These are phyloP conservation scores for Paracamarosporium sp. DNA, from an alignment of 2,329 filamentous ascomycete genomes.

Conservation along the genomic window DNA sequence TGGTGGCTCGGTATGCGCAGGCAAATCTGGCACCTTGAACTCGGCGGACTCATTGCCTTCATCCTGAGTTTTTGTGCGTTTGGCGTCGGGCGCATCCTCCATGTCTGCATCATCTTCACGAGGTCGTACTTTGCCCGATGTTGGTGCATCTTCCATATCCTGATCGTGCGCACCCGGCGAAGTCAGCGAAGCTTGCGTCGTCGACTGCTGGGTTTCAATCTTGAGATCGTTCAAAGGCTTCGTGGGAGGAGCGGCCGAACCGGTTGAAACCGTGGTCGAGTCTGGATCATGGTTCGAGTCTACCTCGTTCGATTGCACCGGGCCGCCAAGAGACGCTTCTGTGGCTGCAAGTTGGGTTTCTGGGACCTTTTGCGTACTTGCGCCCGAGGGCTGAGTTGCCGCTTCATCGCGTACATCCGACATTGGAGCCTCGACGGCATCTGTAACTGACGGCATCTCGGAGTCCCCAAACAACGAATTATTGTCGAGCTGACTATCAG, in stretches of 20 bases:
- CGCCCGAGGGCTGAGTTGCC: slow-evolving; percentile 16
- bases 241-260: slow-evolving; percentile 30
- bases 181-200: slow-evolving; percentile 19
- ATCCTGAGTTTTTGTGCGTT: slow-evolving; percentile 77
- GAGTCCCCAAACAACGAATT: slow-evolving; percentile 49
- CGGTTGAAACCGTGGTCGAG: slow-evolving; percentile 16
- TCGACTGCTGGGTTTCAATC: slow-evolving; percentile 30
- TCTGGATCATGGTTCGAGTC: slow-evolving; percentile 29
- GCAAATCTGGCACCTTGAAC: slow-evolving; percentile 54
- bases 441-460: slow-evolving; percentile 42
- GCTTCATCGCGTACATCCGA: slow-evolving; percentile 44
- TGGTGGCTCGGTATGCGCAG: slow-evolving; percentile 40
- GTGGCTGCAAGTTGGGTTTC: slow-evolving; percentile 33
- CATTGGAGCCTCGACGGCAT: slow-evolving; percentile 50
- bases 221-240: slow-evolving; percentile 43
- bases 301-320: slow-evolving; percentile 28
- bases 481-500: slow-evolving; percentile 47
- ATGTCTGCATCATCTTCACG: slow-evolving; percentile 74
- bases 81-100: slow-evolving; percentile 68
- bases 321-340: slow-evolving; percentile 12
- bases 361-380: slow-evolving; percentile 38
- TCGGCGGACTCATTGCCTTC: slow-evolving; percentile 39
- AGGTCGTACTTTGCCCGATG: slow-evolving; percentile 64
- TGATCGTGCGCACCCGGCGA: slow-evolving; percentile 37
- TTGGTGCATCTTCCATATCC: slow-evolving; percentile 48